Base-by-base conservation (phyloP, 805 yeast species). In the Kodamaea neixiangensis region DNA sequence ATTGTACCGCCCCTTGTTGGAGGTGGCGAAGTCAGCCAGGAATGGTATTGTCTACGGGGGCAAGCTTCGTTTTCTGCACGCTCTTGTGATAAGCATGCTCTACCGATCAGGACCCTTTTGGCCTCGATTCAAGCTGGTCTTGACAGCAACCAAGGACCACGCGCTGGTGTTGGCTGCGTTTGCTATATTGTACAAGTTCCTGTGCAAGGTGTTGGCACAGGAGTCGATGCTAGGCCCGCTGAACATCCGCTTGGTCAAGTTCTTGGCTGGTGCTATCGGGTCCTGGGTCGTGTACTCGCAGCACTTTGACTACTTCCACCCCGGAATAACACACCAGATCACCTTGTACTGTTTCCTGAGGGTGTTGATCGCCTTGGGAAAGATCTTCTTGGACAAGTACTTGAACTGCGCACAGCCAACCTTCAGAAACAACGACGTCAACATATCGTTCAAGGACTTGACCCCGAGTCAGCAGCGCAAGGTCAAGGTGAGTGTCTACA, bases 331-430 rank as follows among this genome's bases (percentile, higher is more conserved):
- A n/a, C 86, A 82, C 54, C 92, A 87, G 65, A 80, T 87, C 56
- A 87, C 91, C 1, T 73, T 87, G 46, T 87, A 87, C 60, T 85
- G 89, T 54, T 78, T 85, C 50, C 82, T 89, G 2, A 73, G 96
- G 40, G 89, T 86, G 3, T 61, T 81, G 46, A 61, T 88, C 39
- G 93, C 88, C 0, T 46, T 78, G 3, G 85, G 86, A 11, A 83
- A 81, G 60, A 74, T 78, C 41, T 45, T 78, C 10, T 76, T 73
- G 44, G 79, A 75, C 54, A 53, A 60, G 31, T 70, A 68, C 53
- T 66, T 75, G 51, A 56, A 64, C 31, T 68, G 73, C 48, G 59
- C 60, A 20, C 74, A 72, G 54, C 78, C 78, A 14, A 53, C 53
- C 34, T 62, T 68, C 48, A 48, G 49, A n/a, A 56, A 44, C 46